phyloP scores from a whole-genome alignment of 192 early-diverging fungal species.

The Chytriomyces hyalinus region DNA sequence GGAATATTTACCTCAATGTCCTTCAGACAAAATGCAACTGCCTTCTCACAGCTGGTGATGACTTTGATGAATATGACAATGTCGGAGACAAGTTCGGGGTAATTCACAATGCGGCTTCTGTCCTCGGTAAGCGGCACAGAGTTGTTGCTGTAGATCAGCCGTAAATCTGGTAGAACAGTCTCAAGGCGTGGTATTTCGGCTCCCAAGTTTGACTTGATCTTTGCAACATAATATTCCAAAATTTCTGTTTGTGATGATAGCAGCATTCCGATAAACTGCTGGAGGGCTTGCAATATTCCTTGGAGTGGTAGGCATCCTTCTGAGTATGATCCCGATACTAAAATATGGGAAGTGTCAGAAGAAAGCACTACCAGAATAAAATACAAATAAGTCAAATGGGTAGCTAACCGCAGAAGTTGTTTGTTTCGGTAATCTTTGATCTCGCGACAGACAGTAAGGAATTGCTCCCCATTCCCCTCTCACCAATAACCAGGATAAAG shows the following conservation, averaged over 20 bases:
- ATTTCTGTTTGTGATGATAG: constrained; percentile 27
- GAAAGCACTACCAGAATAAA: background rate
- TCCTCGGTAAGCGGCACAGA: background rate
- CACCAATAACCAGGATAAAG: constrained; percentile 28
- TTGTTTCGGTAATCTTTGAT: constrained; percentile 18
- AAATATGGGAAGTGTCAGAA: background rate
- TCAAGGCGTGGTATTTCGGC: constrained; percentile 11
- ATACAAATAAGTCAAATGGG: background rate
- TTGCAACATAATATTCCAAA: constrained; percentile 20
- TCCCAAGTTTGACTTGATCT: background rate
- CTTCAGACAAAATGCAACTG: constrained; percentile 46
- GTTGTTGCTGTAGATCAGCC: background rate
- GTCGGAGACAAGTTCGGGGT: constrained; percentile 25
- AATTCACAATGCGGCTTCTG: background rate
- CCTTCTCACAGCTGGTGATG: constrained; percentile 30
- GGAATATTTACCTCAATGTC: constrained; percentile 45
- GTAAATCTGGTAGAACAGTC: constrained; percentile 26
- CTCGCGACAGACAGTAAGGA: constrained; percentile 21
- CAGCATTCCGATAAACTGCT: constrained; percentile 27
- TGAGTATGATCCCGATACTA: constrained; percentile 19
- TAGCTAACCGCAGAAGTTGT: constrained; percentile 27
- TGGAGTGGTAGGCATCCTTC: constrained; percentile 24
- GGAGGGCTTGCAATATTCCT: constrained; percentile 22
- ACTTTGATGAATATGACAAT: constrained; percentile 16
- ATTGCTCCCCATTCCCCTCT: constrained; percentile 36